Base-by-base conservation (phyloP, 2,329 filamentous ascomycete genomes). In the Monosporascus sp. region DNA sequence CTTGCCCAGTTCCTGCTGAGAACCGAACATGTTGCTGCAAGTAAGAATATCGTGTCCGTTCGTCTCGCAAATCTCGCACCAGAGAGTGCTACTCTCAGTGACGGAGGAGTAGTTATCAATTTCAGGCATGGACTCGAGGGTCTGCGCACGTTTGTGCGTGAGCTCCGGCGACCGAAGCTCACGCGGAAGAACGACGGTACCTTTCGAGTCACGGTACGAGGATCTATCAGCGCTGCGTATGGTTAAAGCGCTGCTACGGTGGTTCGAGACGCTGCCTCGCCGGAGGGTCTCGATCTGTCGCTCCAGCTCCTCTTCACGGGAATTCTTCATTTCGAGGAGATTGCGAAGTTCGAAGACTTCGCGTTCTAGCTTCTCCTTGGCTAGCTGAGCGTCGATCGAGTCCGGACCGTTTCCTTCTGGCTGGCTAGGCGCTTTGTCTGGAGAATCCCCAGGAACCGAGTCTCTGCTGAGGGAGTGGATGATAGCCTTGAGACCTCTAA, bases 61-160 rank as follows among this genome's bases (percentile, higher is more conserved):
- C 36, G 89, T 89, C 74, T 97, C 92, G 73, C 93, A 97, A 57
- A 97, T 94, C 73, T 97, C 94, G 72, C 93, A 97, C 88, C 89
- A 96, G 57, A 92, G 79, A 17, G 79, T 82, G 67, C 84, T 88
- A 62, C 79, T 85, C 67, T 91, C 89, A 39, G 87, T 89, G 22
- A 83, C 80, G 27, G 81, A 83, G 38, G 87, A 89, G 69, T 87
- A 80, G 15, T 79, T 77, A 61, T 88, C 87, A 64, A 82, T 88
- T 69, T 88, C 87, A 43, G 78, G 79, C 85, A 88, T 88, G 5
- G 84, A 83, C 54, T 87, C 85, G 14, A 89, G 73, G 3, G 80
- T 83, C 51, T 75, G 72, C 53, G 71, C 73, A 55, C 81, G 79
- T 62, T 78, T 77, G 63, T 78, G 76, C 9, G 64, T 66, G 15